Percentiles rank a stretch among this genome's conserved stretches.
Conservation (phyloP, 2,329 filamentous ascomycete species). For the Cladosporium sp. region DNA sequence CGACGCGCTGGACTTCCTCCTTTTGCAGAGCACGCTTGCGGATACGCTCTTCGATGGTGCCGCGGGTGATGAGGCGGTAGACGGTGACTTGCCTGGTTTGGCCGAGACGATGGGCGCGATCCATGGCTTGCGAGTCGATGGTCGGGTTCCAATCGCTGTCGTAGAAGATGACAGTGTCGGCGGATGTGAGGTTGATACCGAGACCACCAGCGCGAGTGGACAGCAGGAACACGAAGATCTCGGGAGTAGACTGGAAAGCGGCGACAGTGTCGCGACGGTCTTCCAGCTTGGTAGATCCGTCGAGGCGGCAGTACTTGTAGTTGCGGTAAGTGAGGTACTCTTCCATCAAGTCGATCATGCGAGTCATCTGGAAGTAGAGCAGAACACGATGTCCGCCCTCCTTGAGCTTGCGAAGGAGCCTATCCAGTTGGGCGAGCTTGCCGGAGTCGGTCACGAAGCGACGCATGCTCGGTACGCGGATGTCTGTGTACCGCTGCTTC, state of each 20-base stretch:
- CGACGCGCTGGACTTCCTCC: conserved; percentile 96
- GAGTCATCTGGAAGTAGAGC: conserved; percentile 99
- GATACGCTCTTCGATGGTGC: conserved; percentile 97
- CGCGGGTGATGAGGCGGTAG: conserved; percentile 93
- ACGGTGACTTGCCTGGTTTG: conserved; percentile 96
- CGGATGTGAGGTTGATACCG: conserved; percentile 94
- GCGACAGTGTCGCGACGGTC: conserved; percentile 94
- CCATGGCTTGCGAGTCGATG: conserved; percentile 98
- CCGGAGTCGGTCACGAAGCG: conserved; percentile 97
- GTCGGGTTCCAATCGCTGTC: conserved; percentile 99
- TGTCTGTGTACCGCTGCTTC: conserved; percentile 84
- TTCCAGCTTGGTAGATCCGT: conserved; percentile 95
- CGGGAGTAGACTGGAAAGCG: conserved; percentile 91
- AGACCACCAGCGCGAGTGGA: conserved; percentile 96
- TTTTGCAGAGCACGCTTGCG: conserved; percentile 96
- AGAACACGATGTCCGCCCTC: conserved; percentile 89
- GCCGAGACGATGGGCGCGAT: conserved; percentile 94
- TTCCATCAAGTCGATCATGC: conserved; percentile 99
- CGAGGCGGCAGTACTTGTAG: conserved; percentile 96
- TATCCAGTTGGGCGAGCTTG: conserved; percentile 89
- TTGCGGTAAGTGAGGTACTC: conserved; percentile 98
- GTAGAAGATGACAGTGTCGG: conserved; percentile 99
- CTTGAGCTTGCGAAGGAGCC: conserved; percentile 86
- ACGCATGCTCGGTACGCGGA: conserved; percentile 92
- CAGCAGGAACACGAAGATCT: conserved; percentile 95